These are phyloP conservation scores for Huntiella abstrusa DNA, from an alignment of 2,329 filamentous ascomycete genomes.

Conservation along the genomic window DNA sequence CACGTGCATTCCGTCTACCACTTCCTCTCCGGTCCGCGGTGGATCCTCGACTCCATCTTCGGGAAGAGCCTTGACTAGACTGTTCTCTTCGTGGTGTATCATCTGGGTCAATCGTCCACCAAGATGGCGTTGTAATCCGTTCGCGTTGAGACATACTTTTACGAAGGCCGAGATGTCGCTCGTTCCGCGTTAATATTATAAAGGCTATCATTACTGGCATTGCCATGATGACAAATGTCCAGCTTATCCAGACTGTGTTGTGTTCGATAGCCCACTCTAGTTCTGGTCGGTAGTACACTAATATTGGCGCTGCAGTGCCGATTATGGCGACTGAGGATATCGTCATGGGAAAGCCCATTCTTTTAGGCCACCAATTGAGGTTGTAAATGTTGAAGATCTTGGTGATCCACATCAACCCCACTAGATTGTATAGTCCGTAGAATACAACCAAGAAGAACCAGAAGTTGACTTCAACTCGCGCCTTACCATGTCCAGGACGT, in stretches of 20 bases:
- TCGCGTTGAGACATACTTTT: constrained; percentile 46
- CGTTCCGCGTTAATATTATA: constrained; percentile 41
- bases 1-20: constrained; percentile 8
- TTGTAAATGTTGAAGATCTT: constrained; percentile 55
- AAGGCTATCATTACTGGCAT: constrained; percentile 49
- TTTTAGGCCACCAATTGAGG: constrained; percentile 51
- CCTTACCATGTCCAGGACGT: constrained; percentile 41
- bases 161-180: constrained; percentile 42
- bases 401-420: constrained; percentile 50
- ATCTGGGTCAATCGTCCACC: constrained; percentile 43
- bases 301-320: constrained; percentile 40
- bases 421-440: constrained; percentile 50
- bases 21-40: not conserved
- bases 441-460: constrained; percentile 56
- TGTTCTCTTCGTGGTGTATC: constrained; percentile 24
- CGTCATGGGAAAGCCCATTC: constrained; percentile 45
- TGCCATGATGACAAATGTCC: constrained; percentile 53
- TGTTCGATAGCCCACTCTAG: constrained; percentile 35
- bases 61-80: constrained; percentile 16
- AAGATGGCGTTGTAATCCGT: constrained; percentile 45
- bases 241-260: constrained; percentile 50
- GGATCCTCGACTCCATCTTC: constrained; percentile 9
- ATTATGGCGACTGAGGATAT: constrained; percentile 40
- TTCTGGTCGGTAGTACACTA: constrained; percentile 36
- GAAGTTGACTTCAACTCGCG: constrained; percentile 46